Percentiles rank a stretch among this genome's conserved stretches.
phyloP scores from a whole-genome alignment of 805 yeast genomes.

The Starmerella stigmatis region DNA sequence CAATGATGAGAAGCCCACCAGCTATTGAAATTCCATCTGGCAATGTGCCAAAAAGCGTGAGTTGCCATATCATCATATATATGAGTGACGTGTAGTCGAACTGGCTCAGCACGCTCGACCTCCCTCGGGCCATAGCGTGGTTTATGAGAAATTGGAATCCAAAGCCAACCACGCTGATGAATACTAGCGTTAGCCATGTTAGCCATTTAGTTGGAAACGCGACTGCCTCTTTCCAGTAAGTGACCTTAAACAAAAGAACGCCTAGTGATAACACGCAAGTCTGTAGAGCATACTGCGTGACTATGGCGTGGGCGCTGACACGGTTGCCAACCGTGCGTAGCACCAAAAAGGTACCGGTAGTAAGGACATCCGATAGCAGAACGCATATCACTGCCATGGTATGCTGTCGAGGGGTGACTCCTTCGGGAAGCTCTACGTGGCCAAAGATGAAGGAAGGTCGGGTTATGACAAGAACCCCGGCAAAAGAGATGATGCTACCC shows the following conservation, averaged over 20 bases:
- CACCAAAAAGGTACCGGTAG: conserved; percentile 23
- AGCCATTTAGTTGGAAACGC: not conserved
- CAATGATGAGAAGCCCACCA: conserved; percentile 59
- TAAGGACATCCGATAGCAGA: conserved; percentile 1
- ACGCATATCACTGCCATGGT: conserved; percentile 53
- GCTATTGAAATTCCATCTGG: conserved; percentile 59
- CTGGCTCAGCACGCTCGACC: conserved; percentile 63
- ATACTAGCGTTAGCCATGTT: conserved; percentile 47
- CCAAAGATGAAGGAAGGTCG: conserved; percentile 67
- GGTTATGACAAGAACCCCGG: conserved; percentile 72
- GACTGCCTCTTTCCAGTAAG: not conserved
- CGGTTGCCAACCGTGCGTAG: conserved; percentile 63
- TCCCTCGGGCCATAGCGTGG: conserved; percentile 69
- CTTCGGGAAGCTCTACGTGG: not conserved
- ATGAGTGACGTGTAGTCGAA: conserved; percentile 66
- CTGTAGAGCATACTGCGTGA: conserved; percentile 58
- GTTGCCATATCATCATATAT: conserved; percentile 68
- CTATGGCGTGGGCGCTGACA: conserved; percentile 70
- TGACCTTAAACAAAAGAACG: conserved; percentile 25
- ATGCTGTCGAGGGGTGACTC: conserved; percentile 25
- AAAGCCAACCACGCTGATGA: conserved; percentile 69
- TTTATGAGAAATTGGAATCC: conserved; percentile 68
- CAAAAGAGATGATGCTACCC: conserved; percentile 56
- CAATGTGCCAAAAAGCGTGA: conserved; percentile 54
- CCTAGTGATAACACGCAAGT: conserved; percentile 46